Evolutionary conservation across 2,329 filamentous ascomycete genomes (phyloP), one percentile per base, ranked within the genome.

Genomic region (Didymella lethalis): DNA sequence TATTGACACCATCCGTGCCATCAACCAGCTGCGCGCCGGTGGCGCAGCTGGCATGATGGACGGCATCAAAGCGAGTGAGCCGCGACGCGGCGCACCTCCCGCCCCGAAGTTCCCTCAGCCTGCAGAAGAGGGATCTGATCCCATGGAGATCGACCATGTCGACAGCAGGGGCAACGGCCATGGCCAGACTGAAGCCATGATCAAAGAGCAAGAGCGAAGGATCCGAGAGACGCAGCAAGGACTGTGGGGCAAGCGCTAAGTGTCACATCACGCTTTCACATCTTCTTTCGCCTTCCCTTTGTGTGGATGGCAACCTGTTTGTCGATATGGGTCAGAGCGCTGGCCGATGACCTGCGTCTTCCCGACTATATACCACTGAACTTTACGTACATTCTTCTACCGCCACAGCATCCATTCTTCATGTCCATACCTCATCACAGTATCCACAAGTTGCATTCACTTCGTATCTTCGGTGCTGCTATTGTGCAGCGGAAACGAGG

Each of bases 1-100:
- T 16, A 89, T 89, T 66, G 87, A 89, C 72, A 89, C 87, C 0
- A 87, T 89, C 31, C 81, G 87, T 25, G 87, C 87, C 2, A 89
- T 89, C 74, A 89, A 89, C 70, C 88, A 89, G 74, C 77, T 89
- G 14, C 80, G 87, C 61, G 86, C 87, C 40, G 86, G 85, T 28
- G 84, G 84, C 29, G 80, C 76, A 2, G 81, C 86, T 38, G 80
- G 76, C 4, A 86, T 88, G 82, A 86, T 86, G 84, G 86, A 88
- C 57, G 86, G 86, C 5, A 82, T 83, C 4, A 80, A 83, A 74
- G 85, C 83, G 44, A 79, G 82, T 49, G 84, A 88, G 64, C 86
- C 87, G 26, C 65, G 71, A 54, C 65, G 73, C 36, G 72, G 68
- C n/a, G 71, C 71, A 11, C 71, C 74, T 11, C 67, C 72, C 6